Percentiles rank a stretch among this genome's conserved stretches.
Evolutionary conservation across 2,329 filamentous ascomycete species (phyloP).

Genomic region (Fusarium sp.): DNA sequence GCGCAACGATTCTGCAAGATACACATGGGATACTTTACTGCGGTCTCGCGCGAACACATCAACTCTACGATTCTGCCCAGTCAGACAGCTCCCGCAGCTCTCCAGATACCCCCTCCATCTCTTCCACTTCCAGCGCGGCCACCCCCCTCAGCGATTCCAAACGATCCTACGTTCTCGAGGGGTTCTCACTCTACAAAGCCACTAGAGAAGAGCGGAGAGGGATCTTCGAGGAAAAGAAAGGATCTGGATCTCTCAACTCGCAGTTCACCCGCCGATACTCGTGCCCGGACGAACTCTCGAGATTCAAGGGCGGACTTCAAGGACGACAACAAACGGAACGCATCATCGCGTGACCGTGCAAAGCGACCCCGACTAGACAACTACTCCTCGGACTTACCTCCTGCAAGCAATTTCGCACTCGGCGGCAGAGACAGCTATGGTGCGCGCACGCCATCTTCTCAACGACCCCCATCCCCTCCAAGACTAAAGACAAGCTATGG

Average conservation of each 20-base stretch:
- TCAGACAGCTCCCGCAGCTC: neutral
- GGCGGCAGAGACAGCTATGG: neutral
- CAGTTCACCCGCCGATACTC: too few relatives aligned
- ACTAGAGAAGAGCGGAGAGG: neutral
- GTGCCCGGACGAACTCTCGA: neutral
- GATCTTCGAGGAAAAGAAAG: neutral
- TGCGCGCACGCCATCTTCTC: neutral
- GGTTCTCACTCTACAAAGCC: neutral
- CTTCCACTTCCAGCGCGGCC: neutral
- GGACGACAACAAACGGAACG: neutral
- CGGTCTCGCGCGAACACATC: neutral
- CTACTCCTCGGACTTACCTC: neutral
- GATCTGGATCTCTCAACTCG: neutral
- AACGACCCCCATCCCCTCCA: neutral
- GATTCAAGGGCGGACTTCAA: neutral
- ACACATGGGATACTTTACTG: slow-evolving; percentile 1
- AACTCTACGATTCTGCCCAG: too few relatives aligned
- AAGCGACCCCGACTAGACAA: neutral
- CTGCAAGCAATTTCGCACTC: neutral
- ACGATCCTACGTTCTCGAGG: too few relatives aligned
- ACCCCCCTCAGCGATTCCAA: neutral
- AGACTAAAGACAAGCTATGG: neutral
- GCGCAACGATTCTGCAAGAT: slow-evolving; percentile 6
- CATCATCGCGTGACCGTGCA: neutral
- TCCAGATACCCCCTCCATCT: neutral